Base-by-base conservation (phyloP, 2,329 filamentous ascomycete genomes). In the Apiospora koreana region DNA sequence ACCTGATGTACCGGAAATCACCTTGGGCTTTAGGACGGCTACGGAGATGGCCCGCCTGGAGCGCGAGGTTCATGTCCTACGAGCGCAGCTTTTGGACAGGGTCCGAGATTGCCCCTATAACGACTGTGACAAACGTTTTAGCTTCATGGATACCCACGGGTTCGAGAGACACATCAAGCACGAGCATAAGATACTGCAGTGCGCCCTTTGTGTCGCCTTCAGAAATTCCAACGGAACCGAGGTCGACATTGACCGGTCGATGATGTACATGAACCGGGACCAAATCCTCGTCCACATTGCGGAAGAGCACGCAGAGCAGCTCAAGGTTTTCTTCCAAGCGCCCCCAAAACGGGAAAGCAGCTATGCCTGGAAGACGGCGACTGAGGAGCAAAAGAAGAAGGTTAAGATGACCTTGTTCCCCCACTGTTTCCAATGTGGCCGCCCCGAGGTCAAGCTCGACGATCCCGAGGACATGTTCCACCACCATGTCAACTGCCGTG, bases 11-110 rank as follows among this genome's bases (percentile, higher is more conserved):
- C 83, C 84, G 1, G 78, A 79, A 64, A 74, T 83, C 21, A 79
- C 78, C 21, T 78, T 80, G 31, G 80, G 76, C 1, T 75, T 84
- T 21, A 74, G 84, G 69, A 86, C 84, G 0, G 79, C 80, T 0
- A 81, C 78, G 0, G 83, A 86, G 71, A 77, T 82, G 67, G 78
- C 75, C 2, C 73, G 77, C 5, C 75, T 85, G 0, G 81, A 84
- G 67, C 74, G 74, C 0, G 75, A 80, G 67, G 76, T 81, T 18
- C 79, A 80, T 65, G 72, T 74, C 48, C 74, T 82, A 65, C 81
- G 82, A 35, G 76, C 74, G 48, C 73, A 81, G 46, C 72, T 79
- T 1, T 74, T 84, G 2, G 76, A 78, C 66, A 79, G 84, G 12
- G 76, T 73, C 1, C 71, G 76, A 28, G 75, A 74, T n/a, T 87